Conservation (phyloP, 768 basidiomycete genomes). For the Glaciozyma martinii region DNA sequence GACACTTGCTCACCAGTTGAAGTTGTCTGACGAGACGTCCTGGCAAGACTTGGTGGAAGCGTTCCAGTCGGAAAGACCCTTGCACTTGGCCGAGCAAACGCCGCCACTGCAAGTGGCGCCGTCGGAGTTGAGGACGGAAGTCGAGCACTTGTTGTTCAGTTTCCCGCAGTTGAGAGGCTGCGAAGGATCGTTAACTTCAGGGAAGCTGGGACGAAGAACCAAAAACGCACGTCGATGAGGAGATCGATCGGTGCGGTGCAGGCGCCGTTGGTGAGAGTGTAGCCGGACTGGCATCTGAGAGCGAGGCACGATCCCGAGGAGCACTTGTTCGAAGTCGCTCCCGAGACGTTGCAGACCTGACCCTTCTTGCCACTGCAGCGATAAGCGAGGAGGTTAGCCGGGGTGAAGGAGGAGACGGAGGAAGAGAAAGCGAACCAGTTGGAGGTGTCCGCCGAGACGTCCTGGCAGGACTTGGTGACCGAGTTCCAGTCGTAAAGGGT, state of each 20-base stretch:
- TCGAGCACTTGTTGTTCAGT: no score
- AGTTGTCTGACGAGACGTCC: constrained; percentile 14
- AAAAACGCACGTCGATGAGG: constrained; percentile 10
- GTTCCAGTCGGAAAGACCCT: constrained; percentile 19
- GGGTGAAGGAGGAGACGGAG: no score
- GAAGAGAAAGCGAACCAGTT: constrained; percentile 16
- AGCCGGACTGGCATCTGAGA: constrained; percentile 8
- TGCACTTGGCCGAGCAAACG: constrained; percentile 12
- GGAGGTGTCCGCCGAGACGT: constrained; percentile 10
- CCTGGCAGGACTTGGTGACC: constrained; percentile 11
- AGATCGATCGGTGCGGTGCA: constrained; percentile 16
- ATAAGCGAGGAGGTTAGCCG: no score
- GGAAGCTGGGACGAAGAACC: no score
- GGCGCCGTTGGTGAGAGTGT: constrained; percentile 15
- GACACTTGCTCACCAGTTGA: constrained; percentile 5
- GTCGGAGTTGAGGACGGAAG: no score
- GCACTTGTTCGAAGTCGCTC: background rate
- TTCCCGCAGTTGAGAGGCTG: no score
- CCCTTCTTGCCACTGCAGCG: constrained; percentile 20
- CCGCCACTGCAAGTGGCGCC: constrained; percentile 5
- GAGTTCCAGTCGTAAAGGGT: constrained; percentile 20
- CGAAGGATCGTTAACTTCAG: no score
- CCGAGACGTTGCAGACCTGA: constrained; percentile 11
- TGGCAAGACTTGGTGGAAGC: constrained; percentile 13
- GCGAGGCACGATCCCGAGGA: constrained; percentile 19